Base-by-base conservation (phyloP, 1,284 basidiomycete species). In the Ustilago trichophora region DNA sequence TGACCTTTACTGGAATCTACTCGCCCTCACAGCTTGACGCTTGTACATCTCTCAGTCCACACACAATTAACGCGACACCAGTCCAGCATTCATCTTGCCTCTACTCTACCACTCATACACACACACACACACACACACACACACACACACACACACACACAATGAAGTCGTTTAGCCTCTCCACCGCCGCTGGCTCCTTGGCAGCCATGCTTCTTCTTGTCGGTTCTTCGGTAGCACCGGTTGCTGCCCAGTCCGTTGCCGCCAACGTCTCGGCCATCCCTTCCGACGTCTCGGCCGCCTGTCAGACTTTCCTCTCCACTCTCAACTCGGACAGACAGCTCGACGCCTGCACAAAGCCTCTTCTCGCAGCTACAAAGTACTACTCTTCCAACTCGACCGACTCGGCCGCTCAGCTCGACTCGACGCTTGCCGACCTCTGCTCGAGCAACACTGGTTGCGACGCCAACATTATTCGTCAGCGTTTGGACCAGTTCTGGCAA, bases 311-410 rank as follows among this genome's bases (percentile, higher is more conserved):
- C 62, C 49, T 76, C 36, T 49, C 54, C 31, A 53, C 50, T 0
- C 60, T 76, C 50, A 75, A 76, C 59, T 48, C 66, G 12, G 75
- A 76, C 40, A 18, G 53, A 7, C 41, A 46, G 35, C 59, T 76
- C 47, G 42, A 54, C 24, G 46, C 58, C 0, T 76, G 75, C 65
- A 76, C 72, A 18, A 57, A 63, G 24, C 75, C 75, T 9, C 57
- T 76, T 5, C 55, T 75, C 27, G 43, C 47, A 12, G 73, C 75
- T 19, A 73, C 67, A 29, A 49, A 54, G 35, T 63, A 41, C 48
- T 75, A 75, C 59, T 48, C 73, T 7, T 60, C 72, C 64, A 58
- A 58, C 48, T 41, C 52, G 10, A 60, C 62, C 35, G 50, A 63
- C 31, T 45, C 44, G 9, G 29, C 66, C 25, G 16, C 60, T 18